Percentiles rank a stretch among this genome's conserved stretches.
These are phyloP conservation scores for Pestalotiopsis sp. DNA, from an alignment of 2,329 filamentous ascomycete species.

Conservation along the genomic window DNA sequence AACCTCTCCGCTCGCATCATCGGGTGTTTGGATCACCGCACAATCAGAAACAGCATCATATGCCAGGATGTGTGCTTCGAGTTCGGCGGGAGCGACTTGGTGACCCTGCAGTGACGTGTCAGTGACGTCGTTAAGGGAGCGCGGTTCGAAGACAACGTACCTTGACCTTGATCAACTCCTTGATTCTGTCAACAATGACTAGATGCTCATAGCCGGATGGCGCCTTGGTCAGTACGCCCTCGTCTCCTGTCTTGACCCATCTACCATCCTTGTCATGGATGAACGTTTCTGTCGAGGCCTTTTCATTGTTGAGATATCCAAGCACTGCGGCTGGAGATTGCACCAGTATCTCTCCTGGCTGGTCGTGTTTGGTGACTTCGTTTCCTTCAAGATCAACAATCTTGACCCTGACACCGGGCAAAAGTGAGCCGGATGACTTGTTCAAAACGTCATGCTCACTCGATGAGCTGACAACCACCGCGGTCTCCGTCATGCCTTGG, in stretches of 20 bases:
- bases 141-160: slow-evolving; percentile 23
- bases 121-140: not conserved
- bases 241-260: slow-evolving; percentile 86
- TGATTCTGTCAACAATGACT: slow-evolving; percentile 77
- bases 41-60: slow-evolving; percentile 78
- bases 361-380: slow-evolving; percentile 67
- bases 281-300: slow-evolving; percentile 82
- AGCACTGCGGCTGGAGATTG: slow-evolving; percentile 77
- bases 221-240: slow-evolving; percentile 69
- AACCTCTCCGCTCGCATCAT: slow-evolving; percentile 64
- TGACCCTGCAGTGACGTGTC: slow-evolving; percentile 52
- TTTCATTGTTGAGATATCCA: slow-evolving; percentile 85
- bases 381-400: slow-evolving; percentile 69
- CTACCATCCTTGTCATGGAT: slow-evolving; percentile 64
- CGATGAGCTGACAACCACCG: slow-evolving; percentile 47
- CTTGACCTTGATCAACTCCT: slow-evolving; percentile 56
- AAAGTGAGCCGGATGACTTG: slow-evolving; percentile 72
- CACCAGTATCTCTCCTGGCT: slow-evolving; percentile 79
- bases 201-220: slow-evolving; percentile 76
- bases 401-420: slow-evolving; percentile 67
- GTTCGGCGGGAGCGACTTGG: slow-evolving; percentile 82
- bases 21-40: slow-evolving; percentile 74
- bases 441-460: slow-evolving; percentile 66
- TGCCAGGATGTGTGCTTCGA: slow-evolving; percentile 77
- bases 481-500: not conserved